phyloP scores from a whole-genome alignment of 345 rosid species.

The Kandelia obovata region DNA sequence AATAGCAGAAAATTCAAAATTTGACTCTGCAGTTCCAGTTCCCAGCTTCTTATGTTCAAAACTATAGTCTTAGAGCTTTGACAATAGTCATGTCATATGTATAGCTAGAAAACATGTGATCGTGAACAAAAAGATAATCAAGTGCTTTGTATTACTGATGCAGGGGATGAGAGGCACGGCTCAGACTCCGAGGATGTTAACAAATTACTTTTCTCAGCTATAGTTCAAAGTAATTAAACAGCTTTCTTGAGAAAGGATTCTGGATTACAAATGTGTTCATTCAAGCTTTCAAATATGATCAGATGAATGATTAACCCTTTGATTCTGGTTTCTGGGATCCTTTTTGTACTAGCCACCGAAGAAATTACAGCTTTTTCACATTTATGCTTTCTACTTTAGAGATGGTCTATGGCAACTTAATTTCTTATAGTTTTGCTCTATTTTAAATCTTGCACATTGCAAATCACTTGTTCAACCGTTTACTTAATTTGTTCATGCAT shows the following conservation, averaged over 20 bases:
- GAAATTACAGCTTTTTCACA: not conserved
- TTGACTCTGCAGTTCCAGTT: too few relatives aligned
- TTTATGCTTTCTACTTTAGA: not conserved
- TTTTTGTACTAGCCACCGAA: not conserved
- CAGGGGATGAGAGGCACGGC: constrained; percentile 49
- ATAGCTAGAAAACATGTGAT: not conserved
- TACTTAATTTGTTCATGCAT: too few relatives aligned
- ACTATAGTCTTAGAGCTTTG: not conserved
- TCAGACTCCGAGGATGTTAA: constrained; percentile 63
- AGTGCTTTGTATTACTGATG: constrained; percentile 18
- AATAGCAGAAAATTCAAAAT: too few relatives aligned
- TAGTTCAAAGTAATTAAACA: constrained; percentile 44
- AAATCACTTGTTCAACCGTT: too few relatives aligned
- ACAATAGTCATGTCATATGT: not conserved
- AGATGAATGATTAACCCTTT: not conserved
- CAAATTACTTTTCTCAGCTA: constrained; percentile 72
- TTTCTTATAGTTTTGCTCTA: too few relatives aligned
- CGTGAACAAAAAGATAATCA: not conserved
- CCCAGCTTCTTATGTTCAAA: too few relatives aligned
- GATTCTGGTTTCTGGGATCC: not conserved
- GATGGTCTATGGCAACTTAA: not conserved
- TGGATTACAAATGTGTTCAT: not conserved
- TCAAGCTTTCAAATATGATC: not conserved
- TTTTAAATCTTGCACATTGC: too few relatives aligned
- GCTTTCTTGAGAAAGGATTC: not conserved